Evolutionary conservation across 2,329 filamentous ascomycete genomes (phyloP).

Genomic region (Dissoconium aciculare): DNA sequence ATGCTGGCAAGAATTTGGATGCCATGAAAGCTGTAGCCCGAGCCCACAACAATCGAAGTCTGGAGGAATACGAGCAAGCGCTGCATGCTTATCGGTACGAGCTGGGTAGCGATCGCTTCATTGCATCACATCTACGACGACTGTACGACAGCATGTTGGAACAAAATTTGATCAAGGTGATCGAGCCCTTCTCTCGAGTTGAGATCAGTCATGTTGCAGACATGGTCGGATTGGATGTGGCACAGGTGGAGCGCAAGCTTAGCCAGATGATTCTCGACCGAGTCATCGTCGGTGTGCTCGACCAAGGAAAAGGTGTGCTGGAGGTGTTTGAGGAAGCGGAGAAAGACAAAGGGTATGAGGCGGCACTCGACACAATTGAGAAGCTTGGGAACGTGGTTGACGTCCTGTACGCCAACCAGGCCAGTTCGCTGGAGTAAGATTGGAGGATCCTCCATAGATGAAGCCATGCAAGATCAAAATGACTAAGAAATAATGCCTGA

Average conservation of each 20-base stretch:
- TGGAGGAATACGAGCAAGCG: slow-evolving; percentile 94
- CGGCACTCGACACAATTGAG: slow-evolving; percentile 84
- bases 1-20: slow-evolving; percentile 87
- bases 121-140: slow-evolving; percentile 87
- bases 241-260: slow-evolving; percentile 94
- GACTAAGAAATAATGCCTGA: no score
- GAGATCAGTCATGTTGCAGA: slow-evolving; percentile 94
- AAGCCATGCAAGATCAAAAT: no score
- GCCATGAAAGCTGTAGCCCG: slow-evolving; percentile 98
- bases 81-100: slow-evolving; percentile 83
- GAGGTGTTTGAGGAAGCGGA: slow-evolving; percentile 95
- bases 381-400: slow-evolving; percentile 96
- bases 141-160: slow-evolving; percentile 98
- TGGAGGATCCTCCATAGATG: no score
- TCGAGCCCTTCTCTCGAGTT: slow-evolving; percentile 93
- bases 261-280: slow-evolving; percentile 99
- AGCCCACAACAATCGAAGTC: slow-evolving; percentile 83
- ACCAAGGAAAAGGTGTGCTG: slow-evolving; percentile 93
- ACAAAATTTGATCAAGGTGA: slow-evolving; percentile 99
- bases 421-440: slow-evolving; percentile 72
- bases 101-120: slow-evolving; percentile 86
- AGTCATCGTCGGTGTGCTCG: slow-evolving; percentile 91
- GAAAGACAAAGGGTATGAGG: slow-evolving; percentile 84
- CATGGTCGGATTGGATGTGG: slow-evolving; percentile 91
- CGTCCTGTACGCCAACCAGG: slow-evolving; percentile 94